Evolutionary conservation across 176 grass and related monocot species (phyloP).

Genomic region (Lolium rigidum): DNA sequence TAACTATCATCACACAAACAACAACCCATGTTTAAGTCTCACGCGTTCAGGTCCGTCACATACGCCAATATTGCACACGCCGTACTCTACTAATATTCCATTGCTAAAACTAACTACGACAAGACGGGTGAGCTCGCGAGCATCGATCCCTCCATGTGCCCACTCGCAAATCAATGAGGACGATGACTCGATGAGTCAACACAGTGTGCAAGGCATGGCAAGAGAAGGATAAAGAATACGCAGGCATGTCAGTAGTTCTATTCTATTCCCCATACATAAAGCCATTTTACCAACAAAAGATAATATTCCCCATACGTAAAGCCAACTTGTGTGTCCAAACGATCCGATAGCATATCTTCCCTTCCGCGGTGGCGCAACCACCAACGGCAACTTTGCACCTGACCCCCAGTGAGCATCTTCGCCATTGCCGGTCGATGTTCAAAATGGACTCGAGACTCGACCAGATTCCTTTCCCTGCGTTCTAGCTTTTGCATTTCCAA

Average conservation of each 20-base stretch:
- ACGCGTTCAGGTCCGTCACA: too few relatives aligned
- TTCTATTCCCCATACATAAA: background rate
- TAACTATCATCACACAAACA: too few relatives aligned
- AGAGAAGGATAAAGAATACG: background rate
- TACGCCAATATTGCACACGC: background rate
- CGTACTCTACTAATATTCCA: constrained; percentile 28
- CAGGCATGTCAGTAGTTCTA: background rate
- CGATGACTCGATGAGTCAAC: background rate
- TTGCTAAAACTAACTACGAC: background rate
- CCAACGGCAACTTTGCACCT: constrained; percentile 9
- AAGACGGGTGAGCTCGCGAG: background rate
- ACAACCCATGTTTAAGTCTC: too few relatives aligned
- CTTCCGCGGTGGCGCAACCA: background rate
- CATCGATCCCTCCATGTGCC: background rate
- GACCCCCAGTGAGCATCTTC: constrained; percentile 13
- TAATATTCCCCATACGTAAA: background rate
- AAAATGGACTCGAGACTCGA: background rate
- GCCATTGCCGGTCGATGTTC: background rate
- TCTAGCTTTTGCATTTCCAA: background rate
- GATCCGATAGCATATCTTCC: background rate
- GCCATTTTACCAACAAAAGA: background rate
- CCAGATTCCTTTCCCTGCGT: background rate
- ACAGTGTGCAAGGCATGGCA: constrained; percentile 30
- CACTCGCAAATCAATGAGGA: background rate
- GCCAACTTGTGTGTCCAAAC: background rate